Percentiles rank a stretch among this genome's conserved stretches.
Conservation (phyloP, 2,329 filamentous ascomycete species). For the Colletotrichum sp. region DNA sequence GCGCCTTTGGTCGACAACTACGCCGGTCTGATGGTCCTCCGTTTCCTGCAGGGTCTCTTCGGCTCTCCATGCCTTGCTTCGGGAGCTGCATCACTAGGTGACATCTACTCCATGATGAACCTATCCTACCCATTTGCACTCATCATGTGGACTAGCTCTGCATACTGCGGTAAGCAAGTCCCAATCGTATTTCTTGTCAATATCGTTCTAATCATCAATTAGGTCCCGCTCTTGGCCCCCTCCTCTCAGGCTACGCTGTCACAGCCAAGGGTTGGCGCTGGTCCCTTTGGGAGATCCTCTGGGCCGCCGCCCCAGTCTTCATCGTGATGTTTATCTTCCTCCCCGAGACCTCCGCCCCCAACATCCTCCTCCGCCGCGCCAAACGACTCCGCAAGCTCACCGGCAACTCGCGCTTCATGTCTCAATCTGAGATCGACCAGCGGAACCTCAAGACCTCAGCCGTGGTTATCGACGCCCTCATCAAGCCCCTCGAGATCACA, state of each 20-base stretch:
- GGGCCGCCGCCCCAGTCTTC: slow-evolving; percentile 63
- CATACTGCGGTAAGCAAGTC: slow-evolving; percentile 34
- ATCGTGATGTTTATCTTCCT: slow-evolving; percentile 66
- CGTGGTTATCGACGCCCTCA: slow-evolving; percentile 59
- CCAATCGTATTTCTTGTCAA: background rate
- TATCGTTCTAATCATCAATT: background rate
- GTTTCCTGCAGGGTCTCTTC: slow-evolving; percentile 71
- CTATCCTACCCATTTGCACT: slow-evolving; percentile 58
- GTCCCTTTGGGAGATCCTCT: slow-evolving; percentile 68
- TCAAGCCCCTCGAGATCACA: slow-evolving; percentile 65
- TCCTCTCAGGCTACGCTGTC: slow-evolving; percentile 66
- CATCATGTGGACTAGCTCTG: slow-evolving; percentile 58
- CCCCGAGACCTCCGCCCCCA: slow-evolving; percentile 66
- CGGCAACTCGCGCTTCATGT: slow-evolving; percentile 59
- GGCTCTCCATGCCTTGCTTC: slow-evolving; percentile 69
- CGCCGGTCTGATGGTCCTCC: slow-evolving; percentile 65
- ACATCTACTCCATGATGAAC: slow-evolving; percentile 59
- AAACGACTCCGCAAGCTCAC: slow-evolving; percentile 65
- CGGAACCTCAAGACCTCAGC: slow-evolving; percentile 51
- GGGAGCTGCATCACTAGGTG: slow-evolving; percentile 54
- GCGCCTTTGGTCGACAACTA: slow-evolving; percentile 68
- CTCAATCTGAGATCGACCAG: slow-evolving; percentile 69
- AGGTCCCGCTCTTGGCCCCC: slow-evolving; percentile 59
- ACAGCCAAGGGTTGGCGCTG: slow-evolving; percentile 65
- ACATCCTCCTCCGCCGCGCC: slow-evolving; percentile 66